phyloP scores from a whole-genome alignment of 148 eudicot species.

The Heliosperma pusillum region DNA sequence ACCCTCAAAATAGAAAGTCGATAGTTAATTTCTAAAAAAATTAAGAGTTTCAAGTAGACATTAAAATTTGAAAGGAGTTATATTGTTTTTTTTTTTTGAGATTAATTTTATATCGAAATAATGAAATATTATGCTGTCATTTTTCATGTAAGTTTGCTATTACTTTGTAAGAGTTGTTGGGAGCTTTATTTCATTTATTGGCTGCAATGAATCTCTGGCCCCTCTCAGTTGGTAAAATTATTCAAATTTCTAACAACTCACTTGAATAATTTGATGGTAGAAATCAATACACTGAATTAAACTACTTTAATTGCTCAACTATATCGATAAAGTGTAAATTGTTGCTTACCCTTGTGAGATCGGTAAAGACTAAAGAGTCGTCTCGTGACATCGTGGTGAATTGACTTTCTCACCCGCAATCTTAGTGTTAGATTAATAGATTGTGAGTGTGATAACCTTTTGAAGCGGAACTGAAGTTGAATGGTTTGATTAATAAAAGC shows the following conservation, averaged over 20 bases:
- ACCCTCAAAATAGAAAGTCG: too few relatives aligned
- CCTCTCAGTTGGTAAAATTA: neutral
- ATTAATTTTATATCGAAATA: too few relatives aligned
- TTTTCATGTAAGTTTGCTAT: neutral
- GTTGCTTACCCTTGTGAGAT: neutral
- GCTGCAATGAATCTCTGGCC: neutral
- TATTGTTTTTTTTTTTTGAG: too few relatives aligned
- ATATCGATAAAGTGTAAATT: too few relatives aligned
- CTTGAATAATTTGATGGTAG: neutral
- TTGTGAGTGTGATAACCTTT: neutral
- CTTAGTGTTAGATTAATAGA: neutral
- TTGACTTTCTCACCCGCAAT: neutral
- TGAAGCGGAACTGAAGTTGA: neutral
- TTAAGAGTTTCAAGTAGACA: too few relatives aligned
- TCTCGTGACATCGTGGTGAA: neutral
- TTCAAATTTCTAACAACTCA: neutral
- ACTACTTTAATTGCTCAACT: too few relatives aligned
- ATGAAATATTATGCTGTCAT: slow-evolving; percentile 1
- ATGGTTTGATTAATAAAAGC: neutral
- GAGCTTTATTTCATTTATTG: slow-evolving; percentile 22
- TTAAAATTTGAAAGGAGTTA: too few relatives aligned
- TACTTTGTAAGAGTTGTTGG: slow-evolving; percentile 4
- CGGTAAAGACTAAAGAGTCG: neutral
- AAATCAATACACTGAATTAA: neutral
- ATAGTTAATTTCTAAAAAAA: too few relatives aligned